A percentile compares a stretch with the other conserved stretches of the same genome.
These are phyloP conservation scores for Juncus effusus DNA, from an alignment of 176 grass and related monocot genomes.

Conservation along the genomic window DNA sequence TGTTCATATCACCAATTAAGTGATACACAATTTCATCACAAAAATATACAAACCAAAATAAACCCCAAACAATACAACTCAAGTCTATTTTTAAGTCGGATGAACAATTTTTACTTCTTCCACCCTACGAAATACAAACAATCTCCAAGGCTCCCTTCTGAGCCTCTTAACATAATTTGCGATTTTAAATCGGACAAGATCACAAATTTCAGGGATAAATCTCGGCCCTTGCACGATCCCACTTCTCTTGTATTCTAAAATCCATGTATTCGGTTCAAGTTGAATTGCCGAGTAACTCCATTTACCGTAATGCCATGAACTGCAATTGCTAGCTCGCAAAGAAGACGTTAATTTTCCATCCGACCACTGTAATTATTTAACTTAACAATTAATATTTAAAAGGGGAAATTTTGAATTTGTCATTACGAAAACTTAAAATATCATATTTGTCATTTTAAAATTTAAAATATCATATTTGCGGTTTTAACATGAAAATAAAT, in stretches of 20 bases:
- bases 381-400: no score
- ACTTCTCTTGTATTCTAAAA: slow-evolving; percentile 70
- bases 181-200: slow-evolving; percentile 38
- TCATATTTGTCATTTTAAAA: no score
- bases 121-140: slow-evolving; percentile 18
- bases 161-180: slow-evolving; percentile 30
- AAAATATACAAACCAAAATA: slow-evolving; percentile 19
- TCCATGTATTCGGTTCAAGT: slow-evolving; percentile 64
- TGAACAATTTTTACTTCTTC: slow-evolving; percentile 18
- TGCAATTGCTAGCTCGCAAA: slow-evolving; percentile 51
- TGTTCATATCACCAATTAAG: not conserved
- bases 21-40: not conserved
- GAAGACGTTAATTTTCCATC: slow-evolving; percentile 43
- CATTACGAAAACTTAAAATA: no score
- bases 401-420: no score
- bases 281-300: slow-evolving; percentile 40
- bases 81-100: slow-evolving; percentile 36
- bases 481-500: no score
- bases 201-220: slow-evolving; percentile 45
- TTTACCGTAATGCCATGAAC: slow-evolving; percentile 50
- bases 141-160: slow-evolving; percentile 17
- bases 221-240: slow-evolving; percentile 57
- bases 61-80: not conserved
- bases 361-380: slow-evolving; percentile 53
- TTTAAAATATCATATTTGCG: no score